Evolutionary conservation across 2,329 filamentous ascomycete genomes (phyloP), one percentile per base, ranked within the genome.

Genomic region (Xylogone sp.): DNA sequence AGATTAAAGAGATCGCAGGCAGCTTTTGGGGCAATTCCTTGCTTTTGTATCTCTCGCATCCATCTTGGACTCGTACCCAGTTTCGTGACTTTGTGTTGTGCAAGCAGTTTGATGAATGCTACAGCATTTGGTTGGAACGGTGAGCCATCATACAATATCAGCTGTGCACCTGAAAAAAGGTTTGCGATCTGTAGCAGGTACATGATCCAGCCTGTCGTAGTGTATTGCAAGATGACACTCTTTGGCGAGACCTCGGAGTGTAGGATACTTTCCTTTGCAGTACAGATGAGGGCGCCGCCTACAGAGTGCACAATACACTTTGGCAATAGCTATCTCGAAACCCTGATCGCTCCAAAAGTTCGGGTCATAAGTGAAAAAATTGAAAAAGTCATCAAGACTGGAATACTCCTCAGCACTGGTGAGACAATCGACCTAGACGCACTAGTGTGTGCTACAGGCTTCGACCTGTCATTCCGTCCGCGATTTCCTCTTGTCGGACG

Each of bases 161-260:
- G 22, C 3, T 13, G 10, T 6, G 44, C 10, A 10, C 44, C 49
- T 13, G n/a, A 21, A 22, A 12, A 21, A 3, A 51, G 16, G 20
- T 21, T 19, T 18, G 13, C 13, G 0, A 88, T 72, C 43, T 76
- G 79, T 5, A 75, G 71, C 8, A 90, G 70, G 64, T 91, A 93
- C 88, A 94, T 93, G 69, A 94, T 91, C 89, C 89, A 93, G 0
- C 71, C 72, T 1, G 73, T 75, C 43, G 66, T 72, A 4, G 67
- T 70, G 59, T 74, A 76, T 52, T 76, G 73, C 52, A 76, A 68
- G 21, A 75, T 69, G 7, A 72, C 62, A 43, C 71, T 69, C 9
- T 62, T 52, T 0, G 68, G 61, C 1, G 64, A 67, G 9, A 75
- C 65, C 6, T 67, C 69, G 61, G 75, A 74, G 61, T 76, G 73